Evolutionary conservation across 306 rosid genomes (phyloP).

Genomic region (Ormosia semicastrata): DNA sequence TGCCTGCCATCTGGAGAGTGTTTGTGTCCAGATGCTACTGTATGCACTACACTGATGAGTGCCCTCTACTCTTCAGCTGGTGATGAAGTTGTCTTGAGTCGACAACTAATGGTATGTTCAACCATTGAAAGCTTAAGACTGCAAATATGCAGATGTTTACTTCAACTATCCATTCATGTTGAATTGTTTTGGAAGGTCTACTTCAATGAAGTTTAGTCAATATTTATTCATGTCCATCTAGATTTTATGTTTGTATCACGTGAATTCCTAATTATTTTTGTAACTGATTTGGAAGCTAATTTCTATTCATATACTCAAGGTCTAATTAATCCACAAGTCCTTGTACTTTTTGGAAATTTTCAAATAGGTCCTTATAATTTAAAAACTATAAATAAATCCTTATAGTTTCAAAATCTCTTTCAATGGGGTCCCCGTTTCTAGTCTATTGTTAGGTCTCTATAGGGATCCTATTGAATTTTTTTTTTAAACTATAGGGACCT

Average conservation of each 20-base stretch:
- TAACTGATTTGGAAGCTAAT: neutral
- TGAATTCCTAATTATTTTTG: neutral
- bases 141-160: neutral
- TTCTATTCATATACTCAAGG: neutral
- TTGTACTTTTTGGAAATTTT: neutral
- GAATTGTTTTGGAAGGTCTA: neutral
- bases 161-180: neutral
- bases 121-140: constrained; percentile 12
- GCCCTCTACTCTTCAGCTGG: constrained; percentile 78
- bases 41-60: constrained; percentile 78
- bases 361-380: neutral
- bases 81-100: constrained; percentile 63
- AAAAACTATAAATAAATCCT: no score
- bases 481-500: neutral
- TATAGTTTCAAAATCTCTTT: neutral
- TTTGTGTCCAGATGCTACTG: constrained; percentile 85
- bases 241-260: neutral
- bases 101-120: constrained; percentile 67
- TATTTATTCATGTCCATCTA: neutral
- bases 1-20: constrained; percentile 95
- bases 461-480: neutral
- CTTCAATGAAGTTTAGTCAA: neutral
- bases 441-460: neutral
- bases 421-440: neutral
- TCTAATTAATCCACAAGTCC: neutral